Percentiles rank a stretch among this genome's conserved stretches.
These are phyloP conservation scores for Trichophaea hybrida DNA, from an alignment of 2,329 filamentous ascomycete genomes.

Conservation along the genomic window DNA sequence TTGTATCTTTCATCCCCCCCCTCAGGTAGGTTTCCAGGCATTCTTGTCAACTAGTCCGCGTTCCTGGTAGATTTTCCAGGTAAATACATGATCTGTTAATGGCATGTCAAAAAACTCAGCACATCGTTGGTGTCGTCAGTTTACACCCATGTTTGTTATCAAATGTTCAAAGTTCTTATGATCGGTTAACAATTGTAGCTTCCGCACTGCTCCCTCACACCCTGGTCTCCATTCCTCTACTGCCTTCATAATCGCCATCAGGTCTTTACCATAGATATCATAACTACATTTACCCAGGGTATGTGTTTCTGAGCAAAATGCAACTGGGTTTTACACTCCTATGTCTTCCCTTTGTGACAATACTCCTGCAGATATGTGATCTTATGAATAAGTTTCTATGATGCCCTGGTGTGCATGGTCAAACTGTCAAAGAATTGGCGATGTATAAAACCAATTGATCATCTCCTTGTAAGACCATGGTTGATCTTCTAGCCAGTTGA, in stretches of 20 bases:
- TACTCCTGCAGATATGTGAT: slow-evolving; percentile 1
- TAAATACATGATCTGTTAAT: slow-evolving; percentile 23
- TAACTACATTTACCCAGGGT: slow-evolving; percentile 27
- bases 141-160: slow-evolving; percentile 24
- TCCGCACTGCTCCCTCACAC: slow-evolving; percentile 12
- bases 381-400: slow-evolving; percentile 10
- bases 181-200: slow-evolving; percentile 19
- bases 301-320: slow-evolving; percentile 9
- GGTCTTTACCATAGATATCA: slow-evolving; percentile 31
- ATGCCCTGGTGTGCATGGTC: background rate
- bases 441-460: slow-evolving; percentile 19
- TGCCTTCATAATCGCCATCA: slow-evolving; percentile 30
- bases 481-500: slow-evolving; percentile 1
- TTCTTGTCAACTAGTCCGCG: slow-evolving; percentile 7
- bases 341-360: slow-evolving; percentile 9
- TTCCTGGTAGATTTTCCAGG: slow-evolving; percentile 9
- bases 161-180: too few species aligned
- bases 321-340: slow-evolving; percentile 3
- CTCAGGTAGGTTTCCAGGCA: slow-evolving; percentile 15
- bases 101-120: slow-evolving; percentile 22
- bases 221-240: slow-evolving; percentile 25
- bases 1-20: slow-evolving; percentile 9
- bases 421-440: slow-evolving; percentile 17
- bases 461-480: slow-evolving; percentile 14
- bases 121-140: slow-evolving; percentile 25